These are phyloP conservation scores for Suillus occidentalis DNA, from an alignment of 768 basidiomycete genomes.

Conservation along the genomic window DNA sequence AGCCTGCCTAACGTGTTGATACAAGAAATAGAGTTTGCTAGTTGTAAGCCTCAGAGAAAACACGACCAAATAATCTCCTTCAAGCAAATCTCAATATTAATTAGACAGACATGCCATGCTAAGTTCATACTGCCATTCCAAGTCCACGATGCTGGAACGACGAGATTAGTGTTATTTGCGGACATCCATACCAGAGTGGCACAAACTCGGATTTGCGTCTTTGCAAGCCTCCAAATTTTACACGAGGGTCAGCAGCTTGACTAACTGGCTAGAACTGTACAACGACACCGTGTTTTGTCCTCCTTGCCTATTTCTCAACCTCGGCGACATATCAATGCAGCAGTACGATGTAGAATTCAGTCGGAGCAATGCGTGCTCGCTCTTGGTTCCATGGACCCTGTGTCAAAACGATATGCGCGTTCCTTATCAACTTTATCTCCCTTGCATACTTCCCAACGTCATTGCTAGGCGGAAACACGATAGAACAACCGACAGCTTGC, in stretches of 20 bases:
- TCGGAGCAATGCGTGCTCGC: not conserved
- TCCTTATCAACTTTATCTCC: not conserved
- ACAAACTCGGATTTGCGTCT: not conserved
- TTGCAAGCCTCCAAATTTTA: not conserved
- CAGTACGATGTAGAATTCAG: not conserved
- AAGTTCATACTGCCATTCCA: not conserved
- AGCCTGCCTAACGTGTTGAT: constrained; percentile 3
- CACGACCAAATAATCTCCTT: not conserved
- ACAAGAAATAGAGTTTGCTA: constrained; percentile 27
- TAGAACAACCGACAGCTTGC: not conserved
- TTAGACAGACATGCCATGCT: not conserved
- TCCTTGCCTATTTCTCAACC: not conserved
- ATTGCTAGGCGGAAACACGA: not conserved
- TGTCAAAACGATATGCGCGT: not conserved
- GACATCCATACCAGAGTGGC: not conserved
- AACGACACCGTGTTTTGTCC: not conserved
- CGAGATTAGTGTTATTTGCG: too few species aligned
- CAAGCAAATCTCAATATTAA: not conserved
- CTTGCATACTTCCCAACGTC: not conserved
- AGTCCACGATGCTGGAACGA: not conserved
- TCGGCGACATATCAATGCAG: not conserved
- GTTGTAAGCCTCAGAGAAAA: constrained; percentile 31
- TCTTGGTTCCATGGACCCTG: not conserved
- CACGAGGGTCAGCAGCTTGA: not conserved
- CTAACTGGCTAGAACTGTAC: too few species aligned